These are phyloP conservation scores for Raddia guianensis DNA, from an alignment of 176 grass and related monocot species.

Conservation along the genomic window DNA sequence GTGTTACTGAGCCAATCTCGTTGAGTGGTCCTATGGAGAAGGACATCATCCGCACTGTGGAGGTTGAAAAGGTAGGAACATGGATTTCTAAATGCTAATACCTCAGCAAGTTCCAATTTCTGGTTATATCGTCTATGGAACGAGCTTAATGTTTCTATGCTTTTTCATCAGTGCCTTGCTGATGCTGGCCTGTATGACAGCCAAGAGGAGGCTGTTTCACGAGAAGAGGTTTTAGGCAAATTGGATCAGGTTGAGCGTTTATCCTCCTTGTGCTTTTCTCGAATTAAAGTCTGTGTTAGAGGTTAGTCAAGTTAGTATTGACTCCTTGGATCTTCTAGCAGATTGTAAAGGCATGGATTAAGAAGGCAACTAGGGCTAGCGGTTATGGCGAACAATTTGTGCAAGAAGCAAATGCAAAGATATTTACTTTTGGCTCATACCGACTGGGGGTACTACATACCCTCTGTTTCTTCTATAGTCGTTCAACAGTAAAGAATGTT, in stretches of 20 bases:
- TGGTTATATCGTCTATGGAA: neutral
- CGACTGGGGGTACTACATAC: slow-evolving; percentile 73
- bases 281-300: neutral
- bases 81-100: neutral
- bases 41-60: slow-evolving; percentile 48
- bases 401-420: slow-evolving; percentile 93
- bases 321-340: slow-evolving; percentile 24
- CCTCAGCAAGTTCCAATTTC: neutral
- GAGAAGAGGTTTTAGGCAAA: slow-evolving; percentile 92
- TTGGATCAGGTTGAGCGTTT: slow-evolving; percentile 73
- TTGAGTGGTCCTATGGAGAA: slow-evolving; percentile 62
- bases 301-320: neutral
- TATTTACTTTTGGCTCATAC: slow-evolving; percentile 98
- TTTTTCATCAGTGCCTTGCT: slow-evolving; percentile 63
- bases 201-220: slow-evolving; percentile 66
- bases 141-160: neutral
- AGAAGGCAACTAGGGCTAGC: slow-evolving; percentile 70
- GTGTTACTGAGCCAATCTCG: slow-evolving; percentile 83
- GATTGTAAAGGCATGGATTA: slow-evolving; percentile 92
- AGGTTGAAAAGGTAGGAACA: slow-evolving; percentile 69
- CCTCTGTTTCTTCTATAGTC: slow-evolving; percentile 15
- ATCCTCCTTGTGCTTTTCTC: neutral
- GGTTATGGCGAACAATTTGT: slow-evolving; percentile 93
- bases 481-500: neutral
- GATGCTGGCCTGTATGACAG: slow-evolving; percentile 76